Evolutionary conservation across 129 eudicot genomes (phyloP).

Genomic region (Helianthus tuberosus): DNA sequence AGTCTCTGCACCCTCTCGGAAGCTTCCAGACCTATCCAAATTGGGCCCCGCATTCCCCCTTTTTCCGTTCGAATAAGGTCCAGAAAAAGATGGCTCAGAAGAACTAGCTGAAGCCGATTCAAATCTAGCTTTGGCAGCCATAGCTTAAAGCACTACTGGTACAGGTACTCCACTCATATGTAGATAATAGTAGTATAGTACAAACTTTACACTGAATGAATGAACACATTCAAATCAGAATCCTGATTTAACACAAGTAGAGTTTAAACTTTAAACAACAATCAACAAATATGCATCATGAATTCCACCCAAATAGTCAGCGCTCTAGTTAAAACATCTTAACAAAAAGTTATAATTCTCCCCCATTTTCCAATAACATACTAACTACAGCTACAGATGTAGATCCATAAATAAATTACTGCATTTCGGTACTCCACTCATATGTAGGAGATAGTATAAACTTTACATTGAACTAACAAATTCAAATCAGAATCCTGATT

Average conservation of each 20-base stretch:
- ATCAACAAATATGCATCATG: constrained; percentile 14
- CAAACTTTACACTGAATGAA: constrained; percentile 15
- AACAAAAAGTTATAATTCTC: constrained; percentile 1
- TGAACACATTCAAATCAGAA: constrained; percentile 17
- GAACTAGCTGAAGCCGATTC: constrained; percentile 68
- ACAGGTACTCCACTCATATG: constrained; percentile 31
- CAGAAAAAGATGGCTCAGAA: constrained; percentile 55
- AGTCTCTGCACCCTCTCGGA: constrained; percentile 63
- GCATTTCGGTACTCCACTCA: no score
- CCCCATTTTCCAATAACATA: constrained; percentile 8
- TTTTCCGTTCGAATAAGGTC: constrained; percentile 61
- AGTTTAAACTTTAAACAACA: constrained; percentile 11
- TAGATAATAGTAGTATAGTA: not conserved
- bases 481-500: constrained; percentile 8
- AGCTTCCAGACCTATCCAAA: constrained; percentile 83
- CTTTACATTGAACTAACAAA: constrained; percentile 16
- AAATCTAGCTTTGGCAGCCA: constrained; percentile 76
- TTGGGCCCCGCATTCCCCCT: constrained; percentile 45
- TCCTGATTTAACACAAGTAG: constrained; percentile 4
- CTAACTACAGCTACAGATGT: no score
- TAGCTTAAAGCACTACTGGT: constrained; percentile 30
- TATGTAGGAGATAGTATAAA: not conserved
- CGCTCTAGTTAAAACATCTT: constrained; percentile 6
- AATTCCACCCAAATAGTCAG: constrained; percentile 28
- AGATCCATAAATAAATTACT: no score